Evolutionary conservation across 305 asterid genomes (phyloP).

Genomic region (Fraxinus greggii): DNA sequence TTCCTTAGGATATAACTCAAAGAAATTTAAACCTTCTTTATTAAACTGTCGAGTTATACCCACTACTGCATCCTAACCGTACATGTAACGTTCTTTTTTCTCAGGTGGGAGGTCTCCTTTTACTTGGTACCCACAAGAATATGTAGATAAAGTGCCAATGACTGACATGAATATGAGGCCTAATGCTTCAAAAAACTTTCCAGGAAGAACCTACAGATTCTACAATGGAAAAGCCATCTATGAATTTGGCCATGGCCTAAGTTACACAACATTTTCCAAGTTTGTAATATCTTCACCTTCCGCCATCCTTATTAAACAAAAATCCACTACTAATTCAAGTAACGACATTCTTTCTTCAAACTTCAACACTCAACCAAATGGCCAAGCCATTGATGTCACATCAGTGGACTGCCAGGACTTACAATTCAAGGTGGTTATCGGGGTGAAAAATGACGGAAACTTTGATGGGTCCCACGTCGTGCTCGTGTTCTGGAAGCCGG

Average conservation of each 20-base stretch:
- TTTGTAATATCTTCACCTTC: slow-evolving; percentile 3
- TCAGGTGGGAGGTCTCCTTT: slow-evolving; percentile 40
- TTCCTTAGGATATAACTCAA: neutral
- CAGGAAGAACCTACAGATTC: slow-evolving; percentile 45
- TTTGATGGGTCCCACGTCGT: slow-evolving; percentile 34
- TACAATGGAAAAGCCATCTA: slow-evolving; percentile 32
- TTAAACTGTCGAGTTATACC: neutral
- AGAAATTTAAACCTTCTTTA: neutral
- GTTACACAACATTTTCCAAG: slow-evolving; percentile 37
- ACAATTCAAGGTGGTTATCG: slow-evolving; percentile 12
- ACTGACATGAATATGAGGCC: slow-evolving; percentile 36
- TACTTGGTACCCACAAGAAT: slow-evolving; percentile 36
- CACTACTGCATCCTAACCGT: neutral
- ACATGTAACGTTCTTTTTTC: neutral
- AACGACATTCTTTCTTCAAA: neutral
- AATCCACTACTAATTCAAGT: neutral
- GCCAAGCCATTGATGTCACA: slow-evolving; percentile 13
- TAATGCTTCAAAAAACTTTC: slow-evolving; percentile 25
- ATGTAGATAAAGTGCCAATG: slow-evolving; percentile 34
- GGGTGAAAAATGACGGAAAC: slow-evolving; percentile 30
- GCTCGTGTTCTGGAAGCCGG: slow-evolving; percentile 28
- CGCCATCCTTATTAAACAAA: neutral
- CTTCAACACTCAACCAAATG: neutral
- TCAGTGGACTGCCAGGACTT: slow-evolving; percentile 19
- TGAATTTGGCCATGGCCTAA: slow-evolving; percentile 42